Conservation (phyloP, 352 stramenopile species). For the Blastocystis sp. region DNA sequence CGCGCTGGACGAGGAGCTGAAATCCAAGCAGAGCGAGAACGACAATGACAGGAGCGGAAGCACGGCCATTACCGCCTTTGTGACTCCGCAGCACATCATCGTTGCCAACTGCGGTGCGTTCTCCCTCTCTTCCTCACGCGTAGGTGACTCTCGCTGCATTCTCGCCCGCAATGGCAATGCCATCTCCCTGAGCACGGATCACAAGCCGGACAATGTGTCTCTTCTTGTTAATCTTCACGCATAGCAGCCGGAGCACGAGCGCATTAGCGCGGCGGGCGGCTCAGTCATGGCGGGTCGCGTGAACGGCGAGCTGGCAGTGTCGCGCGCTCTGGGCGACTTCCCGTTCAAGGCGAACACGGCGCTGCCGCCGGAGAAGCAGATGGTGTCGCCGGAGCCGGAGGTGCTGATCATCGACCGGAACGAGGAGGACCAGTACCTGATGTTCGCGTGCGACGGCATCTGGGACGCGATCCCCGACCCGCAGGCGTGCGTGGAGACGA, state of each 20-base stretch:
- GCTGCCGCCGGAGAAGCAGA: constrained; percentile 74
- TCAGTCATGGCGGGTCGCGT: constrained; percentile 73
- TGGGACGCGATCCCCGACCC: constrained; percentile 87
- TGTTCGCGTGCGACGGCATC: constrained; percentile 87
- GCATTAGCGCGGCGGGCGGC: constrained; percentile 73
- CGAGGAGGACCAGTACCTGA: constrained; percentile 81
- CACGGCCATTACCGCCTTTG: constrained; percentile 71
- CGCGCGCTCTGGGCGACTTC: constrained; percentile 73
- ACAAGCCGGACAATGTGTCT: constrained; percentile 83
- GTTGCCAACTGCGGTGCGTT: constrained; percentile 71
- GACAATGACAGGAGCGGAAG: constrained; percentile 71
- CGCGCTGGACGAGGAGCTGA: constrained; percentile 71
- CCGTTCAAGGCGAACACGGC: constrained; percentile 72
- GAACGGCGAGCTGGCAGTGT: constrained; percentile 75
- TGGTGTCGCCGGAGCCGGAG: constrained; percentile 82
- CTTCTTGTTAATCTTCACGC: background rate
- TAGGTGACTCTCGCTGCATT: constrained; percentile 71
- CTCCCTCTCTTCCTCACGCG: background rate
- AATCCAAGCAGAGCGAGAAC: constrained; percentile 41
- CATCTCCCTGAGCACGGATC: constrained; percentile 82
- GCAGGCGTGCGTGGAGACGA: constrained; percentile 75
- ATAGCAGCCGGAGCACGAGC: constrained; percentile 70
- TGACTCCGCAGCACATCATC: constrained; percentile 72
- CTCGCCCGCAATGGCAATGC: constrained; percentile 63
- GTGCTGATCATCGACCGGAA: constrained; percentile 80